phyloP scores from a whole-genome alignment of 345 rosid species.

The Eucalyptus decipiens region DNA sequence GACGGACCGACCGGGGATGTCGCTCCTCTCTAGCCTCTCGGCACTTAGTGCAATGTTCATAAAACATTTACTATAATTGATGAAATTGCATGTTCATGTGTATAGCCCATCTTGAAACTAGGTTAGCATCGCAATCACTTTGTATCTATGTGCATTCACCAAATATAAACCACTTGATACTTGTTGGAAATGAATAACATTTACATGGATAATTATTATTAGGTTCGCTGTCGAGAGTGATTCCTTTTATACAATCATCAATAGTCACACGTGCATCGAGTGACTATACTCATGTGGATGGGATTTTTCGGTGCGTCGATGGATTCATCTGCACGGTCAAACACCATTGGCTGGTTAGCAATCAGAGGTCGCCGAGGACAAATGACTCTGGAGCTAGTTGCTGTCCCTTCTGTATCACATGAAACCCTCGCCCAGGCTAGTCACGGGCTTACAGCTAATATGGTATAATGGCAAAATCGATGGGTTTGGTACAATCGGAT shows the following conservation, averaged over 20 bases:
- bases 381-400: not conserved
- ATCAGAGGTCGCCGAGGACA: not conserved
- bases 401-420: not conserved
- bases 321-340: not conserved
- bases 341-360: not conserved
- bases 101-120: not conserved
- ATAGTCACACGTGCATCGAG: not conserved
- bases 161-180: too few relatives aligned
- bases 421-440: not conserved
- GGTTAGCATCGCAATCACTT: not conserved
- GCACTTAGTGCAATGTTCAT: not conserved
- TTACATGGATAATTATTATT: not conserved
- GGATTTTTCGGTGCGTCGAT: not conserved
- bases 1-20: accelerated
- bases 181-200: too few relatives aligned
- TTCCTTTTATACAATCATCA: not conserved
- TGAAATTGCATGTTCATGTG: not conserved
- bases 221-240: accelerated
- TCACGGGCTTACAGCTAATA: not conserved
- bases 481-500: not conserved
- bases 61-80: not conserved
- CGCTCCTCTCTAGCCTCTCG: not conserved
- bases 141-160: not conserved
- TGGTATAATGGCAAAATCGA: not conserved
- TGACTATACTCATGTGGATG: not conserved